phyloP scores from a whole-genome alignment of 139 green algal species.

The Coelastrella sp. region DNA sequence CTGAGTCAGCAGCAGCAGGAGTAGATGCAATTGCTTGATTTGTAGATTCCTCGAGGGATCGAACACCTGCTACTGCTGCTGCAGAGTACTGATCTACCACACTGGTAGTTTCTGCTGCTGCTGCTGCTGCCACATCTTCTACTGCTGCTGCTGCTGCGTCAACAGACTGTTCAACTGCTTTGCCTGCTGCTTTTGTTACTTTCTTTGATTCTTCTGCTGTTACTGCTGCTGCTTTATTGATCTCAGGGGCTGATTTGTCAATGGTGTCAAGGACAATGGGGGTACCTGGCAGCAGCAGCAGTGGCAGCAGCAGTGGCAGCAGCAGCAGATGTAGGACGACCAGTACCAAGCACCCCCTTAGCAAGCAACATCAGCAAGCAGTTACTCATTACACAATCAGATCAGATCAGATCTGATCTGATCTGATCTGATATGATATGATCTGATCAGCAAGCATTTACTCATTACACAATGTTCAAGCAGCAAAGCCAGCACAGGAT shows the following conservation, averaged over 20 bases:
- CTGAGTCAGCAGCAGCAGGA: constrained; percentile 1
- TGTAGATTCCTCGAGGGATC: background rate
- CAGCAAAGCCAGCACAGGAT: too few relatives aligned
- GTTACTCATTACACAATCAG: too few relatives aligned
- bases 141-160: constrained; percentile 12
- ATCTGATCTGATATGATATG: too few relatives aligned
- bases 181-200: background rate
- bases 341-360: too few relatives aligned
- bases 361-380: too few relatives aligned
- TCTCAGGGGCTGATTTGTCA: background rate
- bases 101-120: background rate
- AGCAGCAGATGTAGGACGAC: background rate
- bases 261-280: background rate
- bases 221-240: background rate
- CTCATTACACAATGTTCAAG: too few relatives aligned
- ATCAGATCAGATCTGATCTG: too few relatives aligned
- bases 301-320: too few relatives aligned
- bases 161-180: background rate
- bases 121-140: background rate
- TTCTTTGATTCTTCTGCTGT: background rate
- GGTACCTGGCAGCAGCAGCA: background rate
- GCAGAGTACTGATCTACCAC: background rate
- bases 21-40: background rate
- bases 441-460: too few relatives aligned
- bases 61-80: constrained; percentile 8